Evolutionary conservation across 345 rosid genomes (phyloP).

Genomic region (Zanthoxylum bungeanum): DNA sequence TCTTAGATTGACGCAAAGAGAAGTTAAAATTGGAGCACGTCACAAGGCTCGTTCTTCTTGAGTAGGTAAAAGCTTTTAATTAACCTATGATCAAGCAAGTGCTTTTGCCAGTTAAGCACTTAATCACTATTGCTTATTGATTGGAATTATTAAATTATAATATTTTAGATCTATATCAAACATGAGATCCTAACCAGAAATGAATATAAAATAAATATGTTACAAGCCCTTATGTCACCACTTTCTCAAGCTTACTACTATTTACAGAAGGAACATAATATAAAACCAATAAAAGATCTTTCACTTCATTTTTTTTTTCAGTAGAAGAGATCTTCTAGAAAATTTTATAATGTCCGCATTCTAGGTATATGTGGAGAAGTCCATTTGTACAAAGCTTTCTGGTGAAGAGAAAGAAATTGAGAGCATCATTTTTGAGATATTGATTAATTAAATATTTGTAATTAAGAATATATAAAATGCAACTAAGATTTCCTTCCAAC

Average conservation of each 20-base stretch:
- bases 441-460: too few species aligned
- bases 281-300: too few species aligned
- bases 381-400: not conserved
- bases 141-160: not conserved
- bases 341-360: not conserved
- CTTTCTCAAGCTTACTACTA: not conserved
- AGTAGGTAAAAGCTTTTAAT: conserved; percentile 10
- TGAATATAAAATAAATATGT: not conserved
- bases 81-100: not conserved
- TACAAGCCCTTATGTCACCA: not conserved
- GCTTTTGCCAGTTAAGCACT: not conserved
- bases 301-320: not conserved
- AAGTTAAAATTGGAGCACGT: not conserved
- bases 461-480: too few species aligned
- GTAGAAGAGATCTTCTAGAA: not conserved
- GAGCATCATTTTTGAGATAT: too few species aligned
- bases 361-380: not conserved
- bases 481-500: too few species aligned
- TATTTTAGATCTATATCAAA: not conserved
- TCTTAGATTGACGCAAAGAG: not conserved
- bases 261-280: not conserved
- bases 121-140: not conserved
- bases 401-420: not conserved
- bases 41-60: not conserved
- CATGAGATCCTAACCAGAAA: not conserved